phyloP scores from a whole-genome alignment of 176 grass and related monocot genomes.

The Thalia dealbata region DNA sequence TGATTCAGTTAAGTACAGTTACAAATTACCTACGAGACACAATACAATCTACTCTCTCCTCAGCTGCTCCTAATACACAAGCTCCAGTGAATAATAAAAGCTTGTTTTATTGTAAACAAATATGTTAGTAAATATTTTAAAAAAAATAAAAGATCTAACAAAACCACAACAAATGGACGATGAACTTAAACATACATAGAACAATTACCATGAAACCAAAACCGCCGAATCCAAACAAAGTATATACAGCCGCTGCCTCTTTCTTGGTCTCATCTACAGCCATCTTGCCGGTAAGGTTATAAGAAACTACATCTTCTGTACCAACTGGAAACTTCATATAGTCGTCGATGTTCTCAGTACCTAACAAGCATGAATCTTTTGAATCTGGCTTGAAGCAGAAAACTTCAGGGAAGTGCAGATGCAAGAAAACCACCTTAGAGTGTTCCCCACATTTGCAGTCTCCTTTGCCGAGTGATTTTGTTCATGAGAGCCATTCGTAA shows the following conservation, averaged over 20 bases:
- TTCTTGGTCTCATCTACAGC: slow-evolving; percentile 1
- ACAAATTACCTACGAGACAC: too few species aligned
- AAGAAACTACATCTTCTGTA: not conserved
- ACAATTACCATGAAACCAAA: not conserved
- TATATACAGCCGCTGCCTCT: not conserved
- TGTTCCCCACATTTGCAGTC: slow-evolving; percentile 14
- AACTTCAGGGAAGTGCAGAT: slow-evolving; percentile 66
- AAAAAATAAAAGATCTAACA: not conserved
- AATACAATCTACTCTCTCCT: too few species aligned
- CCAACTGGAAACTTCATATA: not conserved
- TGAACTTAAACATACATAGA: not conserved
- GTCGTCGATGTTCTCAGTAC: slow-evolving; percentile 11
- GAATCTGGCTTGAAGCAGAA: slow-evolving; percentile 28
- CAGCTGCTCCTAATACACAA: not conserved
- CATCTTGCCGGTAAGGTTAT: not conserved
- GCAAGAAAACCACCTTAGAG: slow-evolving; percentile 59
- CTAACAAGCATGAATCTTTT: slow-evolving; percentile 73
- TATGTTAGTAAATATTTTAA: not conserved
- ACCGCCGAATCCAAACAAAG: not conserved
- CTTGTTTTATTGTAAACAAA: not conserved
- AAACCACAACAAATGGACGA: not conserved
- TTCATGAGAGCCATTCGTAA: slow-evolving; percentile 22
- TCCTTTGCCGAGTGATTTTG: slow-evolving; percentile 10
- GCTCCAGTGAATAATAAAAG: not conserved
- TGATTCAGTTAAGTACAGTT: too few species aligned